Percentiles rank a stretch among this genome's conserved stretches.
phyloP scores from a whole-genome alignment of 2,329 filamentous ascomycete species.

The Pseudogymnoascus sp. region DNA sequence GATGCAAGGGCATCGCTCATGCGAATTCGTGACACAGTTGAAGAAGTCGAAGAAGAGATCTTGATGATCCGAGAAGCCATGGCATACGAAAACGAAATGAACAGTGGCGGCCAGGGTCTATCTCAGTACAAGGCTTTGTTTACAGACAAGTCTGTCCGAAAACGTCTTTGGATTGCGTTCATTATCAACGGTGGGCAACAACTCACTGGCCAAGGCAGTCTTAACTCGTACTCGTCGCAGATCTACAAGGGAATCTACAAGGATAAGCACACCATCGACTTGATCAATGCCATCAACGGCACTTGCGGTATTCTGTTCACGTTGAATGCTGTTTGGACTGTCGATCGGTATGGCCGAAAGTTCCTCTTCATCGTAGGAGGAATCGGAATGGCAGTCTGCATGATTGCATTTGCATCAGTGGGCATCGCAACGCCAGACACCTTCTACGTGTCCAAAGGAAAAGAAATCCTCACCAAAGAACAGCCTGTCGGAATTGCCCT shows the following conservation, averaged over 20 bases:
- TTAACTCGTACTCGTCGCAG: constrained; percentile 66
- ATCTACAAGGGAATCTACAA: constrained; percentile 67
- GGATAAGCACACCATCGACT: constrained; percentile 50
- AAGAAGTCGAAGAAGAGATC: constrained; percentile 61
- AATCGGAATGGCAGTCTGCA: constrained; percentile 61
- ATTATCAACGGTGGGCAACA: constrained; percentile 65
- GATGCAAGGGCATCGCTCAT: constrained; percentile 49
- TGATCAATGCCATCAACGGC: constrained; percentile 69
- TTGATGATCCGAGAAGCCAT: constrained; percentile 58
- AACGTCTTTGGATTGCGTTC: constrained; percentile 57
- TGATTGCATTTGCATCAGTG: constrained; percentile 56
- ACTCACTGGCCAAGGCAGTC: constrained; percentile 63
- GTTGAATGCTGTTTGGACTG: constrained; percentile 65
- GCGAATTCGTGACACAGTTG: constrained; percentile 55
- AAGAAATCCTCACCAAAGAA: constrained; percentile 43
- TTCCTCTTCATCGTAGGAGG: constrained; percentile 63
- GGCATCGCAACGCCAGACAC: constrained; percentile 46
- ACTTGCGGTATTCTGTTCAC: constrained; percentile 68
- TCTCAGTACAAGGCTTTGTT: constrained; percentile 61
- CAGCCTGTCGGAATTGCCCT: constrained; percentile 58
- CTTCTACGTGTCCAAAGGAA: neutral
- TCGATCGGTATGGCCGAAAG: constrained; percentile 63
- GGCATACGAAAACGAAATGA: constrained; percentile 64
- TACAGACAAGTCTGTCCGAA: constrained; percentile 61
- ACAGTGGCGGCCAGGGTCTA: constrained; percentile 53